These are phyloP conservation scores for Spathaspora hagerdaliae DNA, from an alignment of 805 yeast genomes.

Conservation along the genomic window DNA sequence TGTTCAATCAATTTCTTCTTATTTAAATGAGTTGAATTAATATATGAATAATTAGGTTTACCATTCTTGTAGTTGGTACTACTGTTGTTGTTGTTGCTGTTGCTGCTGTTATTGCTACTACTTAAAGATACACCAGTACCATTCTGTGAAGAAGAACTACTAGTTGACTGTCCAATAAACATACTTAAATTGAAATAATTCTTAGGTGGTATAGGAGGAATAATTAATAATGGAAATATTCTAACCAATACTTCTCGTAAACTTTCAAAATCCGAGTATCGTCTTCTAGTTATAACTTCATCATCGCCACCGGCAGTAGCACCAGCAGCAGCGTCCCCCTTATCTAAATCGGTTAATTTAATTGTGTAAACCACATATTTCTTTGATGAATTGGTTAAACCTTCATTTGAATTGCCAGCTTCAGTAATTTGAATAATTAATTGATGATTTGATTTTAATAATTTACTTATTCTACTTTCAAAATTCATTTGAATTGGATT, in stretches of 20 bases:
- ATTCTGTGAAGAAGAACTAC: slow-evolving; percentile 2
- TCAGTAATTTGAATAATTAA: slow-evolving; percentile 53
- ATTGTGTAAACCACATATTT: slow-evolving; percentile 80
- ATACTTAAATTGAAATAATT: slow-evolving; percentile 34
- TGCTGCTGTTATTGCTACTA: not conserved
- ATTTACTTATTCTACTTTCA: slow-evolving; percentile 33
- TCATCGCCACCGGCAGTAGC: slow-evolving; percentile 43
- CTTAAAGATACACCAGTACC: slow-evolving; percentile 2
- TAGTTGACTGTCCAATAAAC: slow-evolving; percentile 24
- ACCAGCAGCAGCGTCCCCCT: slow-evolving; percentile 33
- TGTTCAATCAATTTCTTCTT: slow-evolving; percentile 37
- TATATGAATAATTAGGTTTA: slow-evolving; percentile 23
- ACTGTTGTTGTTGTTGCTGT: slow-evolving; percentile 5
- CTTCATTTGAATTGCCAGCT: slow-evolving; percentile 84
- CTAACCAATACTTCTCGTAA: slow-evolving; percentile 67
- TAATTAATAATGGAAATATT: slow-evolving; percentile 72
- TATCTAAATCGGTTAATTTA: slow-evolving; percentile 43
- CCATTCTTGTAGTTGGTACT: not conserved
- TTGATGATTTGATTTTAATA: slow-evolving; percentile 26
- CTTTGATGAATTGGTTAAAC: slow-evolving; percentile 54
- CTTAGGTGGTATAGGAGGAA: slow-evolving; percentile 86
- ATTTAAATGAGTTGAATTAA: slow-evolving; percentile 38
- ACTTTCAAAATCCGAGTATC: slow-evolving; percentile 91
- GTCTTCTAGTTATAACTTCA: slow-evolving; percentile 61
- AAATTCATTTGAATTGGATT: slow-evolving; percentile 28